phyloP scores from a whole-genome alignment of 176 grass and related monocot genomes.

The Oryza australiensis region DNA sequence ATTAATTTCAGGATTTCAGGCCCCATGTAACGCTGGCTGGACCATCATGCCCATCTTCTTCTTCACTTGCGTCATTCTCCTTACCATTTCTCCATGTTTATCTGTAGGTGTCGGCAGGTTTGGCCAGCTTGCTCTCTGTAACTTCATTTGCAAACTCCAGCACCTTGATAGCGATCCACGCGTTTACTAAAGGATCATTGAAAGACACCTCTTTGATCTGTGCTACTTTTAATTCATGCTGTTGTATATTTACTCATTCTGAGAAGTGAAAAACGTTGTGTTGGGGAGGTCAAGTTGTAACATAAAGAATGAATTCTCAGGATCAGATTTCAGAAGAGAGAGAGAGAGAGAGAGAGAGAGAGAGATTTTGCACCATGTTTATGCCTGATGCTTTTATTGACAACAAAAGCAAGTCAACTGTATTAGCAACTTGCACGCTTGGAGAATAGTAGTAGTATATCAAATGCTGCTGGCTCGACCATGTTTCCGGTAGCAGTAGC shows the following conservation, averaged over 20 bases:
- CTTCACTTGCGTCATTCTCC: neutral
- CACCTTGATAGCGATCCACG: neutral
- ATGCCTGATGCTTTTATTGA: neutral
- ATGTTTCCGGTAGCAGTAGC: neutral
- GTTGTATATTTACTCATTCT: neutral
- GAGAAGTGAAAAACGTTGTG: neutral
- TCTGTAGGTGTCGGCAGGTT: slow-evolving; percentile 28
- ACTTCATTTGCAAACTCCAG: neutral
- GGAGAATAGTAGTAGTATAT: neutral
- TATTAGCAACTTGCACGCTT: slow-evolving; percentile 1
- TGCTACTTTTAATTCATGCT: neutral
- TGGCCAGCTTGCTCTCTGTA: neutral
- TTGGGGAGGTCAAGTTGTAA: neutral
- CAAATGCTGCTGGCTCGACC: neutral
- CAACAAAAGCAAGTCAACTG: slow-evolving; percentile 23
- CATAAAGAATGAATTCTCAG: neutral
- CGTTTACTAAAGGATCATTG: neutral
- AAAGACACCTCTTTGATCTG: neutral
- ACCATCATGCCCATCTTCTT: neutral
- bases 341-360: neutral
- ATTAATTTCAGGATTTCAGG: neutral
- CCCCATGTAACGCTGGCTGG: neutral
- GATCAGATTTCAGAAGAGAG: neutral
- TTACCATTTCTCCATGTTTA: neutral
- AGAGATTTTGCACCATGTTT: neutral